A percentile compares a stretch with the other conserved stretches of the same genome.
phyloP scores from a whole-genome alignment of 176 grass and related monocot genomes.

The Oryza officinalis region DNA sequence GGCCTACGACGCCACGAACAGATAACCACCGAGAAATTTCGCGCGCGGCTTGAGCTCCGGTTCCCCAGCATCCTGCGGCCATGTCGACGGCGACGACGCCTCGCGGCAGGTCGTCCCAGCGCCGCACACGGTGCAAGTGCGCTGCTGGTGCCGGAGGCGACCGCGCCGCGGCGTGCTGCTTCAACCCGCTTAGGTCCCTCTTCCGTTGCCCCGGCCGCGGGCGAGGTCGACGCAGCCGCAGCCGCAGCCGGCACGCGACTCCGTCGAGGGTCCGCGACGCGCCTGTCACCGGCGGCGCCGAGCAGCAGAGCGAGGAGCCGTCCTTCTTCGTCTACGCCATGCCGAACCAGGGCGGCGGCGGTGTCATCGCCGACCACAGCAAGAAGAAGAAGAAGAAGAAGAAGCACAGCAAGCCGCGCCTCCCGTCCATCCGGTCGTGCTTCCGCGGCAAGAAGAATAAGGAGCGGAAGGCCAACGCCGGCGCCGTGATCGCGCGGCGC shows the following conservation, averaged over 20 bases:
- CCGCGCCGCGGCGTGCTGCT: constrained; percentile 33
- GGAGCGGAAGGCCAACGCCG: constrained; percentile 28
- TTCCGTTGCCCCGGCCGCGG: constrained; percentile 39
- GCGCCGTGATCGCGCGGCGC: background rate
- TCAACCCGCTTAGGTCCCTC: constrained; percentile 47
- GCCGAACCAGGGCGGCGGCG: constrained; percentile 26
- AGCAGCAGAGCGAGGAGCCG: constrained; percentile 40
- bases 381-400: constrained; percentile 26
- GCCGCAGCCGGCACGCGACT: constrained; percentile 31
- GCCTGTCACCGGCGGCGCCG: background rate
- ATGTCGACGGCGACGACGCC: constrained; percentile 51
- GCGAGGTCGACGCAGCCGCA: constrained; percentile 32
- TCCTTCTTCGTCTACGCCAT: constrained; percentile 63
- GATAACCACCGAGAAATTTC: background rate
- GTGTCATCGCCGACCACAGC: background rate
- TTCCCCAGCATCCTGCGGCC: background rate
- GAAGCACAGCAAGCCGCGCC: constrained; percentile 34
- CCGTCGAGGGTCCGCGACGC: constrained; percentile 39
- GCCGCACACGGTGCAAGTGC: constrained; percentile 33
- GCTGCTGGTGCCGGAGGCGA: background rate
- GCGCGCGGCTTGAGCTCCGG: background rate
- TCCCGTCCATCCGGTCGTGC: constrained; percentile 50
- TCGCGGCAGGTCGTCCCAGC: constrained; percentile 45
- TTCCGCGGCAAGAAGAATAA: constrained; percentile 47
- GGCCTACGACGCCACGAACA: constrained; percentile 26